These are phyloP conservation scores for Cladosporium sp. DNA, from an alignment of 2,329 filamentous ascomycete genomes.

Conservation along the genomic window DNA sequence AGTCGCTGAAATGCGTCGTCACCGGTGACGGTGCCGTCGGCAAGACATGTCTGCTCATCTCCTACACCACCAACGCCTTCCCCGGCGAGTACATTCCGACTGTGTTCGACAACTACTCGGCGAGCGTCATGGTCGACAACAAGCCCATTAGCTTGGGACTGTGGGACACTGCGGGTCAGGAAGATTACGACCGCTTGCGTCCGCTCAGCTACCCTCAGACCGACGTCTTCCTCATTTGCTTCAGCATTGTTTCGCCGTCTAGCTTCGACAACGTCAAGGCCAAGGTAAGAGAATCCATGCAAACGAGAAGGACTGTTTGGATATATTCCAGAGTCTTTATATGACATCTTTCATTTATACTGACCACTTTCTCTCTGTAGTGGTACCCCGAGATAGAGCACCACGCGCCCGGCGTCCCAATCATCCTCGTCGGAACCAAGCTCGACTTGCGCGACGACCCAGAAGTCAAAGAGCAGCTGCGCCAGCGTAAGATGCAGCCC, in stretches of 20 bases:
- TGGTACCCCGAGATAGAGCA: slow-evolving; percentile 98
- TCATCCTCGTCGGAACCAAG: slow-evolving; percentile 96
- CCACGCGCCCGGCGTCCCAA: slow-evolving; percentile 90
- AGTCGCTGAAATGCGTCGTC: slow-evolving; percentile 78
- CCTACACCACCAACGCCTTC: slow-evolving; percentile 98
- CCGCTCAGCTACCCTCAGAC: slow-evolving; percentile 97
- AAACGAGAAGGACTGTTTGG: not conserved
- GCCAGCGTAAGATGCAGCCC: slow-evolving; percentile 94
- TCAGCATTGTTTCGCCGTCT: slow-evolving; percentile 95
- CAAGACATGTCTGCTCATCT: slow-evolving; percentile 99
- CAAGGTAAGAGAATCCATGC: slow-evolving; percentile 64
- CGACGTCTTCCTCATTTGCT: slow-evolving; percentile 97
- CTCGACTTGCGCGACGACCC: slow-evolving; percentile 90
- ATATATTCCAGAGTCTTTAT: not conserved
- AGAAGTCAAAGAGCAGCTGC: slow-evolving; percentile 75
- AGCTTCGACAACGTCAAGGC: slow-evolving; percentile 99
- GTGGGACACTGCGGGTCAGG: slow-evolving; percentile 98
- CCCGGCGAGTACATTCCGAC: slow-evolving; percentile 99
- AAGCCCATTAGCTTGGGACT: slow-evolving; percentile 95
- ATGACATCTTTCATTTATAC: not conserved
- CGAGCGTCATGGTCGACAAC: slow-evolving; percentile 97
- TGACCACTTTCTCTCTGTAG: slow-evolving; percentile 48
- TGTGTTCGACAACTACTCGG: slow-evolving; percentile 99
- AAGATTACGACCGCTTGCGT: slow-evolving; percentile 94
- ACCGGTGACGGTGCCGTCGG: slow-evolving; percentile 99